Evolutionary conservation across 441 rosid species (phyloP).

Genomic region (Erodium moschatum): DNA sequence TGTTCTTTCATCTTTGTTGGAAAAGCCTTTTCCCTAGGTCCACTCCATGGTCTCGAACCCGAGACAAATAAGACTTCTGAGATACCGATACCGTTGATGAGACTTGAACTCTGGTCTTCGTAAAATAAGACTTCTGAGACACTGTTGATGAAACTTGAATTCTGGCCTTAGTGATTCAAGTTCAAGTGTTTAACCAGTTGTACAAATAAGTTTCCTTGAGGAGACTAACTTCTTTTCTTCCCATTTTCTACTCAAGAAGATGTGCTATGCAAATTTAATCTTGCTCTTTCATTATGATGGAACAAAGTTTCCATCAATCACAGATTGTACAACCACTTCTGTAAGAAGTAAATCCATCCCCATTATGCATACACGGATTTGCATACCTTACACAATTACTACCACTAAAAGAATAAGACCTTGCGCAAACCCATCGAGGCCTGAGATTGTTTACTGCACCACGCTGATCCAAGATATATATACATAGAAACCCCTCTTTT

Average conservation of each 20-base stretch:
- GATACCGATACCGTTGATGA: no score
- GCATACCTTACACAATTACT: slow-evolving; percentile 4
- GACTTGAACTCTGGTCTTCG: no score
- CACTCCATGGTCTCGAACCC: background rate
- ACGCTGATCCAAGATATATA: slow-evolving; percentile 7
- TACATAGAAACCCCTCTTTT: background rate
- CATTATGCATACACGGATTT: slow-evolving; percentile 3
- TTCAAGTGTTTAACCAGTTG: no score
- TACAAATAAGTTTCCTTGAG: no score
- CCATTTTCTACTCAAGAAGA: background rate
- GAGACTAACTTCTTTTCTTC: no score
- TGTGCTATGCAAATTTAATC: slow-evolving; percentile 4
- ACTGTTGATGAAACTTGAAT: no score
- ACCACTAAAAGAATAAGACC: background rate
- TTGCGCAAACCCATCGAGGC: slow-evolving; percentile 18
- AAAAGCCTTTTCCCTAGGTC: background rate
- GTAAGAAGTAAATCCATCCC: slow-evolving; percentile 7
- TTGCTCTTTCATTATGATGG: background rate
- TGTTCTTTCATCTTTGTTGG: background rate
- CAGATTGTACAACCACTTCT: background rate
- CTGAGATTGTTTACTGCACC: slow-evolving; percentile 10
- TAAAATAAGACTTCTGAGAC: no score
- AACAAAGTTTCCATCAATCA: background rate
- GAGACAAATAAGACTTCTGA: no score
- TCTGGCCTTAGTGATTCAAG: no score